Evolutionary conservation across 768 basidiomycete species (phyloP), one percentile per base, ranked within the genome.

Genomic region (Boletus reticuloceps): DNA sequence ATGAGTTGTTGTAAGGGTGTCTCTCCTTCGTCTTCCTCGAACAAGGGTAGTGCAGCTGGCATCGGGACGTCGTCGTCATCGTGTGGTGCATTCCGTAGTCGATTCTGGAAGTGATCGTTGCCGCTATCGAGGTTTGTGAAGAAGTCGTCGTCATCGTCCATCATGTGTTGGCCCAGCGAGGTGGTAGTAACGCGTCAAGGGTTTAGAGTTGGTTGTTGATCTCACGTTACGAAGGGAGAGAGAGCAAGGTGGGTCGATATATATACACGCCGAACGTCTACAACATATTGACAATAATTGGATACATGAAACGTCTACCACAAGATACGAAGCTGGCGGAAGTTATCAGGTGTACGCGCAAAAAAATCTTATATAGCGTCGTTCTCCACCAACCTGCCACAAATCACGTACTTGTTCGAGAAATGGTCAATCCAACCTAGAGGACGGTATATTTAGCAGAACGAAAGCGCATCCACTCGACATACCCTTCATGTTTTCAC

Each of bases 391-490:
- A 98, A 80, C 65, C 83, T 87, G 41, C 94, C 94, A 65, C 92
- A 94, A 47, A 93, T 72, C 65, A 93, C 91, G 68, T 97, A 96
- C 69, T 96, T 97, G 79, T 84, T 86, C 39, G 85, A 81, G 73
- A 98, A 97, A 69, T 96, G 94, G 22, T 94, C 91, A 57, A 93
- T 88, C 94, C 94, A 98, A 22, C 91, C 89, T 90, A 47, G 32
- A 27, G 47, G 8, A 50, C 1, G 51, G 51, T 47, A 46, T 34
- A 10, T 31, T 19, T 19, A 32, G 16, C 36, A 27, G 1, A 19
- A 20, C 45, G 34, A 27, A 37, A 32, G 25, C 46, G 42, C 17
- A 47, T 38, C 19, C 20, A 8, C 13, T 19, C 17, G 12, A 55
- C 60, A 47, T 42, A 88, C 89, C 89, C 72, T 80, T 84, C 94